Base-by-base conservation (phyloP, 148 eudicot genomes). In the Vaccinium myrtillus region DNA sequence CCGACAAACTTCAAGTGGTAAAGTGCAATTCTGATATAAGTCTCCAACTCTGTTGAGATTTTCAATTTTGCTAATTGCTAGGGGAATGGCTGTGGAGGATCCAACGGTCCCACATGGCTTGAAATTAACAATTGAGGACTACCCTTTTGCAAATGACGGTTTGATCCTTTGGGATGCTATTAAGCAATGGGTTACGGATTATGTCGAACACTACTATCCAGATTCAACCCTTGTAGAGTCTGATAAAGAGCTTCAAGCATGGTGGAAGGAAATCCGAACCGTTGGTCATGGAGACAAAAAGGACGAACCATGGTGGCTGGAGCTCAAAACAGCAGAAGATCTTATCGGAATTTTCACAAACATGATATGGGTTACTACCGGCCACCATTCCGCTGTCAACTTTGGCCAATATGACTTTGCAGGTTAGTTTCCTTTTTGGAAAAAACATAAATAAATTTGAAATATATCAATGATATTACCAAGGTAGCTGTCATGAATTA, bases 361-460 rank as follows among this genome's bases (percentile, higher is more conserved):
- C n/a, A 94, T 95, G 56, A 93, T 91, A 8, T 95, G 98, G 98
- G 93, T 93, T 11, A 27, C 92, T 7, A 93, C 95, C 1, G 95
- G 94, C 21, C 98, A 95, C 90, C 98, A 95, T 58, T 90, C 98
- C 0, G 96, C 98, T 0, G 94, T 56, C 46, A 95, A 95, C 90
- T 95, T 95, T 13, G 94, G 95, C 1, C 98, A 95, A 46, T 95
- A 94, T 39, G 87, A 86, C n/a, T 94, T 78, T 48, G 94, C 87
- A 6, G 98, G 92, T 10, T 94, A 88, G 65, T 91, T 92, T 82
- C 94, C 96, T 53, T 11, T 12, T 11, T 43, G 46, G 0, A 43
- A 43, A 43, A 43, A 5, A 43, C 46, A 43, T 53, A 53, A 9
- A 9, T 9, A 13, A 53, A 53, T 9, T 53, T 53, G 14, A 9